Base-by-base conservation (phyloP, 352 stramenopile species). In the Thalassiosira oceanica region DNA sequence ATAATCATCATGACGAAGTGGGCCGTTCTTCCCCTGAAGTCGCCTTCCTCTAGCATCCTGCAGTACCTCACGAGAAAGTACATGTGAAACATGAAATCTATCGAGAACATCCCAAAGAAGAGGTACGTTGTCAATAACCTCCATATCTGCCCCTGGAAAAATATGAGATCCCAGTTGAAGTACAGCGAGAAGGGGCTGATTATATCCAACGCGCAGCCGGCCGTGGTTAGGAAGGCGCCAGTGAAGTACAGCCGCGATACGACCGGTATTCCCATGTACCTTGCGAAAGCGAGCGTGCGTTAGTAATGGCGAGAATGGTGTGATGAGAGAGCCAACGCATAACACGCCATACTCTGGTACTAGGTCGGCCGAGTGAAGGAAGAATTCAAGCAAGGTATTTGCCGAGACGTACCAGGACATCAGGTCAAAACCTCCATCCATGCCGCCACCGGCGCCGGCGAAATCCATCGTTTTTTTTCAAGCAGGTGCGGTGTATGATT, bases 1-100 rank as follows among this genome's bases (percentile, higher is more conserved):
- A 98, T 69, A 18, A 99, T 84, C 92, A 99, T 98, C 80, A 95
- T 97, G 28, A 99, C 78, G 79, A 99, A 99, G 63, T 99, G 95
- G 3, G 94, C 93, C 37, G 95, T 97, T 33, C 95, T 89, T 27
- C 95, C 94, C 1, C 95, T 92, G 80, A 99, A 99, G n/a, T 96
- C 97, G 21, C 94, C 95, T 79, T 99, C 96, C 73, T 99, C 96
- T 41, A 99, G 83, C 44, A 98, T 82, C 64, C 95, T 88, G 74
- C 93, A 97, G 86, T 98, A 98, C 61, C 95, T 86, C 29, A 92
- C 82, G 27, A 99, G 89, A 83, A 99, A 99, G 86, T 99, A 99
- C 96, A 99, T 98, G 86, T 99, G 95, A 82, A 99, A 99, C 35
- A 99, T 79, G 78, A 99, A 99, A 67, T 99, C 96, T 35, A 99